Conservation (phyloP, 352 stramenopile species). For the Globisporangium middletonii region DNA sequence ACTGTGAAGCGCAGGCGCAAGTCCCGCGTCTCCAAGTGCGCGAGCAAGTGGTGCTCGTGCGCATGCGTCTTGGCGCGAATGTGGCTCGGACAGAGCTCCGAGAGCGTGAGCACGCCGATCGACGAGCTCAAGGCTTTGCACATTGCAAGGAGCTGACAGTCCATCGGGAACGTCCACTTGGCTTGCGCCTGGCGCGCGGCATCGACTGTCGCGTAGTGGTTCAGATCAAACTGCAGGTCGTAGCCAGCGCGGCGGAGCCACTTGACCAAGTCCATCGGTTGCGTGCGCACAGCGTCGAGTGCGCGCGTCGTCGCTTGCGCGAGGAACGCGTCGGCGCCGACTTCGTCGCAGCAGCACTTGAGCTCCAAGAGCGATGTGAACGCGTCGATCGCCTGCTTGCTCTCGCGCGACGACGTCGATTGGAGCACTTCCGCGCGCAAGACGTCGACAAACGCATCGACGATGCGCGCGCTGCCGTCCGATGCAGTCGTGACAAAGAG, state of each 20-base stretch:
- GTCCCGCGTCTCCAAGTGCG: conserved; percentile 42
- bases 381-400: conserved; percentile 24
- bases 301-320: not conserved
- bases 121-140: conserved; percentile 32
- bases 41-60: conserved; percentile 31
- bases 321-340: conserved; percentile 4
- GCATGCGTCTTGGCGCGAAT: conserved; percentile 22
- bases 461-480: conserved; percentile 1
- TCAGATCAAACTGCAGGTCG: conserved; percentile 49
- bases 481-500: conserved; percentile 16
- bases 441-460: conserved; percentile 8
- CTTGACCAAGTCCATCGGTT: conserved; percentile 33
- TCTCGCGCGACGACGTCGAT: conserved; percentile 21
- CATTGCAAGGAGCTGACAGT: conserved; percentile 57
- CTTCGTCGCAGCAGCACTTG: conserved; percentile 8
- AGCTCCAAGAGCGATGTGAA: conserved; percentile 22
- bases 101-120: conserved; percentile 52
- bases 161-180: conserved; percentile 73
- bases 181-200: conserved; percentile 35
- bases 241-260: conserved; percentile 46
- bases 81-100: conserved; percentile 62
- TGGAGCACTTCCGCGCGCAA: conserved; percentile 21
- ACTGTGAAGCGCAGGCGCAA: conserved; percentile 52
- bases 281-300: conserved; percentile 13
- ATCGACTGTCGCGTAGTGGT: conserved; percentile 39